These are phyloP conservation scores for Ogataea populi-albae DNA, from an alignment of 805 yeast species.

Conservation along the genomic window DNA sequence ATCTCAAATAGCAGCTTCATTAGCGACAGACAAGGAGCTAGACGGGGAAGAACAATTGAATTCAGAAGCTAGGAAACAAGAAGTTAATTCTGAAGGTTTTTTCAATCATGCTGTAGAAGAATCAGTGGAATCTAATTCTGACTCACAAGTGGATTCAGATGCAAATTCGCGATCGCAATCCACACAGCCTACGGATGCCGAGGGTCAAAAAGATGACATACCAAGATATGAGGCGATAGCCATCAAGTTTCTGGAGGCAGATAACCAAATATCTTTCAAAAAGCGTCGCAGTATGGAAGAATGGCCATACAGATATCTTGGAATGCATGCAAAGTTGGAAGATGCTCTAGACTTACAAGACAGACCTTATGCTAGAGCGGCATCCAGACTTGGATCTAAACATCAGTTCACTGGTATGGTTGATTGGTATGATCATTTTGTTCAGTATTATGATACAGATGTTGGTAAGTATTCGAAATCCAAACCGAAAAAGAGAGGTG, in stretches of 20 bases:
- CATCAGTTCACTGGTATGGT: slow-evolving; percentile 68
- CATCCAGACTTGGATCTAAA: slow-evolving; percentile 69
- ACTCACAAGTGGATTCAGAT: slow-evolving; percentile 4
- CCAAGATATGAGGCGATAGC: slow-evolving; percentile 62
- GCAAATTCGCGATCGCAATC: slow-evolving; percentile 8
- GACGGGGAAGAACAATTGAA: slow-evolving; percentile 2
- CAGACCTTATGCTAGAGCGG: slow-evolving; percentile 76
- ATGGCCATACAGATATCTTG: slow-evolving; percentile 81
- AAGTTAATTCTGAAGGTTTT: slow-evolving; percentile 3
- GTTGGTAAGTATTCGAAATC: slow-evolving; percentile 19
- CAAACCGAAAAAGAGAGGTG: slow-evolving; percentile 18
- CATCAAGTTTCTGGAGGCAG: slow-evolving; percentile 47
- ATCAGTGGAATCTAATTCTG: slow-evolving; percentile 1
- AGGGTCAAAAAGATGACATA: slow-evolving; percentile 17
- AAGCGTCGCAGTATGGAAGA: slow-evolving; percentile 59
- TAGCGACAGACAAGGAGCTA: slow-evolving; percentile 2
- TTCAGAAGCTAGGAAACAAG: slow-evolving; percentile 4
- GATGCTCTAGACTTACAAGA: slow-evolving; percentile 78
- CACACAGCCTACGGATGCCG: slow-evolving; percentile 4
- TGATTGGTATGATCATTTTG: slow-evolving; percentile 62
- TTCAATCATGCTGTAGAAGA: not conserved
- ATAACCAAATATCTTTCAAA: slow-evolving; percentile 37
- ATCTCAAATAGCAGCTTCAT: slow-evolving; percentile 23
- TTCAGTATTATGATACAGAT: slow-evolving; percentile 57
- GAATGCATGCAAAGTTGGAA: slow-evolving; percentile 68